Conservation (phyloP, 2,329 filamentous ascomycete genomes). For the Hypoxylon sp. region DNA sequence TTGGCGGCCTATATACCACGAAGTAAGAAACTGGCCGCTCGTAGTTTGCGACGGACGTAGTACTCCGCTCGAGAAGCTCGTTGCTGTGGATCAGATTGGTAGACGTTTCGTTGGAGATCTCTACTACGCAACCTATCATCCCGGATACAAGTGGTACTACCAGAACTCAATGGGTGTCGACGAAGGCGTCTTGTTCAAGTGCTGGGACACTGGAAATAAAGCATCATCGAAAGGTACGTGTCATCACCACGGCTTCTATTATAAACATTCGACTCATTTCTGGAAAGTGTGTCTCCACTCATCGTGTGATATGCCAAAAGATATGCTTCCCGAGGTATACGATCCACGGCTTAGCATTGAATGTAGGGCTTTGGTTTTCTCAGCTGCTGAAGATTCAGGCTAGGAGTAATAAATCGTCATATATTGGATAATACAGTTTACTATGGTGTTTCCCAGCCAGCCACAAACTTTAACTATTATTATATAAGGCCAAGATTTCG, state of each 20-base stretch:
- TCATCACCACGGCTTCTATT: neutral
- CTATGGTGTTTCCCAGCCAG: neutral
- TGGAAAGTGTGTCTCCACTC: neutral
- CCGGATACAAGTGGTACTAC: neutral
- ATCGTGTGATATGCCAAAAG: neutral
- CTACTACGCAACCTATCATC: neutral
- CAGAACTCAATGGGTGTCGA: neutral
- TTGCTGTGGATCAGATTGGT: neutral
- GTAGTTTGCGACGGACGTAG: neutral
- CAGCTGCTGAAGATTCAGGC: neutral
- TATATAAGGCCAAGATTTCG: neutral
- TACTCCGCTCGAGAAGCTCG: neutral
- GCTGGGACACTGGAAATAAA: neutral
- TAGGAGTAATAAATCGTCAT: neutral
- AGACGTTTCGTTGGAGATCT: slow-evolving; percentile 1
- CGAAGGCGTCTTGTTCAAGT: neutral
- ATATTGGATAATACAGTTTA: neutral
- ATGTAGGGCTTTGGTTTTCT: slow-evolving; percentile 3
- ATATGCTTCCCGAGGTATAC: neutral
- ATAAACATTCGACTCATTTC: neutral
- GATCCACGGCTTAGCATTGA: neutral
- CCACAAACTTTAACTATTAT: neutral
- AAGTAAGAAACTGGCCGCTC: neutral
- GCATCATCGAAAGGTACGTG: neutral
- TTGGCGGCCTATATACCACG: neutral